Evolutionary conservation across 108 stramenopile species (phyloP), one percentile per base, ranked within the genome.

Genomic region (Fragilaria crotonensis): DNA sequence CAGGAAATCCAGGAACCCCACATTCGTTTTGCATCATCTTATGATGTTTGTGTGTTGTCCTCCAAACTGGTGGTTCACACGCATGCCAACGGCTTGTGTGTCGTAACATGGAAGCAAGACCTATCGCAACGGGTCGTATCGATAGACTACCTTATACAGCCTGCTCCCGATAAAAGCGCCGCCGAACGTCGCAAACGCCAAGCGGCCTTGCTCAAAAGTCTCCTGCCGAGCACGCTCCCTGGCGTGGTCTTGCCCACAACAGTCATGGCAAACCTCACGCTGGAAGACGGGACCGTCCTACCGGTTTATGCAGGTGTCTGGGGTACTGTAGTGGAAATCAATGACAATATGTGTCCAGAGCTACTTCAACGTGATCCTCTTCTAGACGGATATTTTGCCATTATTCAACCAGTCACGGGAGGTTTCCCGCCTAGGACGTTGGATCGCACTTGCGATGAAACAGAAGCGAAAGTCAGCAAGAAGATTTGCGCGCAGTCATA

Each of bases 361-460:
- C 45, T 64, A 9, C 20, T 85, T 23, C 11, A 68, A 33, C 47
- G 44, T 2, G 87, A 89, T 66, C 87, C 87, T 20, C 53, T 89
- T 20, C 46, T 89, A 53, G 79, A 89, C 71, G 87, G 87, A 31
- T 79, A 78, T 62, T 57, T 89, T 63, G 87, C 83, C 20, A 71
- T 89, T 1, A 78, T 89, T 63, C 63, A 83, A 32, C 83, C 87
- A 18, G n/a, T n/a, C n/a, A 45, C 62, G 0, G 79, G 79, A 7
- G 44, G 21, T 19, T 79, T 82, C 57, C 78, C 80, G 21, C 80
- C 80, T n/a, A n/a, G n/a, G n/a, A n/a, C n/a, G n/a, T n/a, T n/a
- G n/a, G n/a, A n/a, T n/a, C n/a, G n/a, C n/a, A n/a, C n/a, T n/a
- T n/a, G n/a, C n/a, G n/a, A n/a, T n/a, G n/a, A n/a, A n/a, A n/a